phyloP scores from a whole-genome alignment of 2,329 filamentous ascomycete genomes.

The Aspergillus sp. region DNA sequence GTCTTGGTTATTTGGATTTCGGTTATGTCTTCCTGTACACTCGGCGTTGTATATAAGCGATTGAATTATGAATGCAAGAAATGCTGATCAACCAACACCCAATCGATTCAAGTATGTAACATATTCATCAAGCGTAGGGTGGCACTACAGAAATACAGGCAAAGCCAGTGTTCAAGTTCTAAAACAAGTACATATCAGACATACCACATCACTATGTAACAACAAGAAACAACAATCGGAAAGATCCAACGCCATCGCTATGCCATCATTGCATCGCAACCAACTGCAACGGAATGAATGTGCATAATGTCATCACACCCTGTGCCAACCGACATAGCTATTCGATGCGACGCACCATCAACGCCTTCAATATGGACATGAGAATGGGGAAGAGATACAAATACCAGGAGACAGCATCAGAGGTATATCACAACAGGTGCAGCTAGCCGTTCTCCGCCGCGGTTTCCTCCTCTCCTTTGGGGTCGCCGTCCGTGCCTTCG shows the following conservation, averaged over 20 bases:
- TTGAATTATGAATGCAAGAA: not conserved
- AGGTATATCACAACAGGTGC: not conserved
- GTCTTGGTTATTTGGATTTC: not conserved
- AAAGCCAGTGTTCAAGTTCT: no score
- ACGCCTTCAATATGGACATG: constrained; percentile 8
- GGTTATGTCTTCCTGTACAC: not conserved
- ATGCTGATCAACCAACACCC: no score
- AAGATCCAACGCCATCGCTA: constrained; percentile 28
- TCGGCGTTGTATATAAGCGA: not conserved
- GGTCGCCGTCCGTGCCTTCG: constrained; percentile 43
- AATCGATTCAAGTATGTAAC: no score
- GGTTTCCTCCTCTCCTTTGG: constrained; percentile 34
- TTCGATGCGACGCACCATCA: constrained; percentile 2
- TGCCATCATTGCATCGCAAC: constrained; percentile 30
- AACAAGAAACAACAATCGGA: not conserved
- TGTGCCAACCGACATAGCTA: not conserved
- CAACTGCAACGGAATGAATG: constrained; percentile 11
- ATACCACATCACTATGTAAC: not conserved
- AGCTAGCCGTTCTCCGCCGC: constrained; percentile 31
- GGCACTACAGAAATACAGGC: no score
- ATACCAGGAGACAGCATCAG: not conserved
- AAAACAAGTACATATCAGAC: not conserved
- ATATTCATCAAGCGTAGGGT: no score
- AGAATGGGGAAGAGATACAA: constrained; percentile 3
- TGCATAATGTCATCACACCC: constrained; percentile 4